Conservation (phyloP, 805 yeast genomes). For the Alloascoidea africana region DNA sequence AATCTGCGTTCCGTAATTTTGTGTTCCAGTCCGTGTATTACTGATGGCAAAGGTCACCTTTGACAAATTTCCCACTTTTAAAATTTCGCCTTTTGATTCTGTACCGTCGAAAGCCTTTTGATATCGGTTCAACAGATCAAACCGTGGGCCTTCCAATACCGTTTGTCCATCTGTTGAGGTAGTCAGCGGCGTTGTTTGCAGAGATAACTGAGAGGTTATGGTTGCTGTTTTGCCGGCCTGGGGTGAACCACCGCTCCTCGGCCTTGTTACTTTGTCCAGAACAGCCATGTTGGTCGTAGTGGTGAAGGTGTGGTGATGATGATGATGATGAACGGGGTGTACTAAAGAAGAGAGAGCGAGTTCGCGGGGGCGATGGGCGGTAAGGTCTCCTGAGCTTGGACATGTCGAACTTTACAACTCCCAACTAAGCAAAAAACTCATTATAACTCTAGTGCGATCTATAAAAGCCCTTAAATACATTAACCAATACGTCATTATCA, state of each 20-base stretch:
- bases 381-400: neutral
- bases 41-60: neutral
- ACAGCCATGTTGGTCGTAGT: neutral
- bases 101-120: neutral
- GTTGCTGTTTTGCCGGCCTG: too few species aligned
- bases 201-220: neutral
- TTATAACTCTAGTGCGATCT: too few species aligned
- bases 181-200: neutral
- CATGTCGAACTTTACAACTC: too few species aligned
- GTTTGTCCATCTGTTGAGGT: neutral
- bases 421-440: too few species aligned
- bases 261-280: neutral
- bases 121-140: neutral
- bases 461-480: too few species aligned
- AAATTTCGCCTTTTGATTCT: conserved; percentile 1
- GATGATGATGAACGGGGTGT: neutral
- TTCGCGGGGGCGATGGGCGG: too few species aligned
- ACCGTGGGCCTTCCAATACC: neutral
- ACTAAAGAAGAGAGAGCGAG: too few species aligned
- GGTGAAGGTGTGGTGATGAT: neutral
- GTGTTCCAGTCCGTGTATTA: neutral
- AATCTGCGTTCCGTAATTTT: neutral
- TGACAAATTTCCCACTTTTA: neutral
- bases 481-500: too few species aligned
- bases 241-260: too few species aligned